Evolutionary conservation across 2,329 filamentous ascomycete species (phyloP), one percentile per base, ranked within the genome.

Genomic region (Zasmidium cellare): DNA sequence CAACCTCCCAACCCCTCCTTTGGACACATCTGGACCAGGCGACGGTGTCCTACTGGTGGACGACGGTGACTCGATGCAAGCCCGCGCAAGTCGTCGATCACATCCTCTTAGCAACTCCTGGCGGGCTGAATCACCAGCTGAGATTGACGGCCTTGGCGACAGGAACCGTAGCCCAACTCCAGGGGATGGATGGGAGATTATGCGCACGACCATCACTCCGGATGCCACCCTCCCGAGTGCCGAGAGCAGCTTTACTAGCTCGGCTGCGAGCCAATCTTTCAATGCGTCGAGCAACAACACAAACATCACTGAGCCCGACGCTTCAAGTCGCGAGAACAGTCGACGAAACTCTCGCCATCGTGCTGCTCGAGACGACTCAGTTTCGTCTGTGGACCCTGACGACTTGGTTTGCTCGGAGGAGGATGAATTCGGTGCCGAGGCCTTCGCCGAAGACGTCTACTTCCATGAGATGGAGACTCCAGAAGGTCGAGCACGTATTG

Each of bases 161-260:
- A 88, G 92, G 58, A 85, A 91, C 62, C 86, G 91, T 65, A 96
- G 91, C 72, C 77, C 91, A n/a, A 87, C 88, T 0, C 87, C 88
- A 5, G 77, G 79, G 51, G 76, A 76, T 46, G 80, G 82, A 51
- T 97, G 92, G 92, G 88, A 93, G 59, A 91, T 87, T 2, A 85
- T 97, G 53, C 79, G 92, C 57, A 87, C 84, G 6, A 96, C 90
- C 0, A 83, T 97, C 60, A 87, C 89, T 0, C 90, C 91, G 0
- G 92, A 96, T 71, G 86, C 88, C 16, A 88, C 90, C 60, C 83
- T 90, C 2, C 91, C 92, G 0, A 96, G 89, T 66, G 84, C 86
- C 1, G 86, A 89, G 25, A 92, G 91, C 1, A 96, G 92, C 0
- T 96, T 96, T 71, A 84, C 87, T 0, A 92, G 90, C 9, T 81